phyloP scores from a whole-genome alignment of 2,329 filamentous ascomycete species.

The Arthrobotrys pseudoclavata region DNA sequence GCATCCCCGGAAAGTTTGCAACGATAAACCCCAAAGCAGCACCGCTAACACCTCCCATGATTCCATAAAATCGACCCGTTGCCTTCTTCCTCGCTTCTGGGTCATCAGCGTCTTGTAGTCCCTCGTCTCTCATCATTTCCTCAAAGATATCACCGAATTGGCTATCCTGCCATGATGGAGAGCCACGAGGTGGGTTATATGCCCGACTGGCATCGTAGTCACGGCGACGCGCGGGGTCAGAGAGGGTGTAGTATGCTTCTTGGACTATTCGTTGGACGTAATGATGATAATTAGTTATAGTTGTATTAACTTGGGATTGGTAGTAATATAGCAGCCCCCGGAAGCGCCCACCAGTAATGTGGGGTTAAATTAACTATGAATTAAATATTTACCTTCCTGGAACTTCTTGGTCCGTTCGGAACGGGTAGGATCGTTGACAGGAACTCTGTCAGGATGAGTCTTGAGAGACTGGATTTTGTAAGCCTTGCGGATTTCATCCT shows the following conservation, averaged over 20 bases:
- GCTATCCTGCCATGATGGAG: constrained; percentile 71
- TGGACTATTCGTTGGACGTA: constrained; percentile 25
- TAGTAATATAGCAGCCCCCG: too few relatives aligned
- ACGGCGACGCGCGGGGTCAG: constrained; percentile 79
- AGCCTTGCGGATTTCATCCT: constrained; percentile 88
- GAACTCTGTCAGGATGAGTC: constrained; percentile 78
- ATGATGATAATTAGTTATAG: too few relatives aligned
- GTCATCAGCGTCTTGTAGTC: constrained; percentile 79
- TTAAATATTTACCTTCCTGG: constrained; percentile 86
- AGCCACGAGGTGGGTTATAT: constrained; percentile 42
- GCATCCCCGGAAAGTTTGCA: constrained; percentile 85
- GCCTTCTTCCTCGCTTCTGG: constrained; percentile 68
- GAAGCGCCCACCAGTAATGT: too few relatives aligned
- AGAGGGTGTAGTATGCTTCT: constrained; percentile 90
- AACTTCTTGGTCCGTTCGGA: constrained; percentile 85
- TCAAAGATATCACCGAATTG: constrained; percentile 93
- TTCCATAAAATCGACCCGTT: constrained; percentile 84
- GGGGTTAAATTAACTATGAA: too few relatives aligned
- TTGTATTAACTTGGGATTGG: too few relatives aligned
- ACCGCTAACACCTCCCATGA: constrained; percentile 87
- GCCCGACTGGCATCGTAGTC: constrained; percentile 81
- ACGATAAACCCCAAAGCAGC: constrained; percentile 95
- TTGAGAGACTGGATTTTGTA: constrained; percentile 72
- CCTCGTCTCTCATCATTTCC: constrained; percentile 88
- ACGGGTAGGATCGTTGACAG: constrained; percentile 85